phyloP scores from a whole-genome alignment of 805 yeast genomes.

The Yamadazyma laniorum region DNA sequence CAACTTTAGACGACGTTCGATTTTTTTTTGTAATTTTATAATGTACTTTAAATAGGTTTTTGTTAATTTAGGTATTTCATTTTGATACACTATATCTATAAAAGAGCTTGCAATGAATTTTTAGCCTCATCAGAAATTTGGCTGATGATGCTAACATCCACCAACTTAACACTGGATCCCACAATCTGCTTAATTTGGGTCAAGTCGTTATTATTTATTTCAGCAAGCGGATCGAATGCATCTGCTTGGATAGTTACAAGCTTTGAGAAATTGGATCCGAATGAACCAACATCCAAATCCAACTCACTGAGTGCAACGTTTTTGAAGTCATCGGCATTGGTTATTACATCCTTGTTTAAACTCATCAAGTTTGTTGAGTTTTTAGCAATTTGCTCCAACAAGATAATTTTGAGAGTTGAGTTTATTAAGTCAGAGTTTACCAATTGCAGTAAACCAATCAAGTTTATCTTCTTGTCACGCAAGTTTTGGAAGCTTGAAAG shows the following conservation, averaged over 20 bases:
- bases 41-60: conserved; percentile 6
- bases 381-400: conserved; percentile 32
- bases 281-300: conserved; percentile 66
- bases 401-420: conserved; percentile 22
- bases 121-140: conserved; percentile 25
- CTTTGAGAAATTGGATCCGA: conserved; percentile 83
- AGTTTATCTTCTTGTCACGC: conserved; percentile 53
- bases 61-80: conserved; percentile 1
- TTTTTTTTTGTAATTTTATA: conserved; percentile 7
- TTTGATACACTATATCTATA: not conserved
- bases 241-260: conserved; percentile 60
- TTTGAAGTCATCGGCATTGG: conserved; percentile 4
- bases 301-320: conserved; percentile 41
- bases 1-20: not conserved
- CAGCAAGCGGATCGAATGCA: conserved; percentile 69
- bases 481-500: conserved; percentile 47
- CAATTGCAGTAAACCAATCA: conserved; percentile 49
- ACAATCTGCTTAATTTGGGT: conserved; percentile 27
- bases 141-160: conserved; percentile 24
- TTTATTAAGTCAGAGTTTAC: conserved; percentile 27
- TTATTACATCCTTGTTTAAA: conserved; percentile 13
- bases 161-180: conserved; percentile 24
- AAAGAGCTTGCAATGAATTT: conserved; percentile 10
- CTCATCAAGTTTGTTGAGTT: conserved; percentile 30
- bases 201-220: conserved; percentile 40